Evolutionary conservation across 2,329 filamentous ascomycete species (phyloP).

Genomic region (Botryotinia convoluta): DNA sequence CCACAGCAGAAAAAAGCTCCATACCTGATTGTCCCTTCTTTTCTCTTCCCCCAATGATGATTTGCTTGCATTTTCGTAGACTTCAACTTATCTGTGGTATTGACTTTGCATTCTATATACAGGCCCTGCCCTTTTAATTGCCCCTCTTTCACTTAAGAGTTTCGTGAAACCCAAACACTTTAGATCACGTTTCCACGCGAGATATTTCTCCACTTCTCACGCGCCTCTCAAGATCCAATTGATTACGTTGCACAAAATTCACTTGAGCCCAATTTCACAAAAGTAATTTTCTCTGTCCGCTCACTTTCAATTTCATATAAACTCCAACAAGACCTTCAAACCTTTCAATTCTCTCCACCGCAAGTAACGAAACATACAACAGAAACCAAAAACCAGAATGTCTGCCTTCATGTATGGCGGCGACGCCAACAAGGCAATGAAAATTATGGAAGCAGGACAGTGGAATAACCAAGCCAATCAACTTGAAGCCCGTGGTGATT

Average conservation of each 20-base stretch:
- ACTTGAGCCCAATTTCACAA: neutral
- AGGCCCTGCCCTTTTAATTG: no score
- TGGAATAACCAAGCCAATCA: neutral
- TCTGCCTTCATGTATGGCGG: no score
- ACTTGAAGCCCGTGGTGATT: neutral
- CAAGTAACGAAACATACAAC: neutral
- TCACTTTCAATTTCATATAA: neutral
- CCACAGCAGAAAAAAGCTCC: no score
- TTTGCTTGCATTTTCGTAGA: neutral
- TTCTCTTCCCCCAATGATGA: neutral
- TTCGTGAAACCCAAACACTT: neutral
- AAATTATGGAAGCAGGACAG: neutral
- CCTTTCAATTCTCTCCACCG: neutral
- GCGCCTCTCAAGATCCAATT: neutral
- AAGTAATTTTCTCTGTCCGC: neutral
- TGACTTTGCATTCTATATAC: neutral
- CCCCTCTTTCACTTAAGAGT: neutral
- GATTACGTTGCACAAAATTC: neutral
- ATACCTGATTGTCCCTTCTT: neutral
- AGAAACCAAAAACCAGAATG: neutral
- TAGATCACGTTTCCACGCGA: neutral
- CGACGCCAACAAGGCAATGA: no score
- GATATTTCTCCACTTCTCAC: neutral
- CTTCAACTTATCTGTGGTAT: neutral
- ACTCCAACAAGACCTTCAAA: neutral